Percentiles rank a stretch among this genome's conserved stretches.
Conservation (phyloP, 805 yeast genomes). For the Candida peoriensis region DNA sequence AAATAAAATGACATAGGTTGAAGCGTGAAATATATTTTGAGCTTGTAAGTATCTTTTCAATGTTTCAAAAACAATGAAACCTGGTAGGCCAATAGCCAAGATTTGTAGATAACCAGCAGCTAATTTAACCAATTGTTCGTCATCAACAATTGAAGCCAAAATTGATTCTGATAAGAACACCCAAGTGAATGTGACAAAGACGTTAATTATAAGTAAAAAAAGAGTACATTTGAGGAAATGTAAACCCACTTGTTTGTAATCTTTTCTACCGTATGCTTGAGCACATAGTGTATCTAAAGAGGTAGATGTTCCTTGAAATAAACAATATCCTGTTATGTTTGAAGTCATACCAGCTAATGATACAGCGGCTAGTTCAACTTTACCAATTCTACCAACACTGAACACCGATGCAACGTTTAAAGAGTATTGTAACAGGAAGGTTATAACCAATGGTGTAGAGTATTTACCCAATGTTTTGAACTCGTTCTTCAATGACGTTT, state of each 20-base stretch:
- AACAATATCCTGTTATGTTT: slow-evolving; percentile 68
- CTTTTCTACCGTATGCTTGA: slow-evolving; percentile 70
- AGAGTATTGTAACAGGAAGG: slow-evolving; percentile 67
- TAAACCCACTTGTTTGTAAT: slow-evolving; percentile 60
- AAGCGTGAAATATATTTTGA: slow-evolving; percentile 77
- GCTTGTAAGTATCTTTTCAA: slow-evolving; percentile 71
- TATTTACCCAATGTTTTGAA: slow-evolving; percentile 34
- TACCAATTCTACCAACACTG: slow-evolving; percentile 71
- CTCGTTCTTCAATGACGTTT: slow-evolving; percentile 34
- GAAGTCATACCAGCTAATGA: slow-evolving; percentile 75
- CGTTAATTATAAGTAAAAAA: slow-evolving; percentile 46
- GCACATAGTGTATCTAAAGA: slow-evolving; percentile 75
- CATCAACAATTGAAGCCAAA: slow-evolving; percentile 40
- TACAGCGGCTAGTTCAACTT: slow-evolving; percentile 68
- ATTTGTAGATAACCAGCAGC: slow-evolving; percentile 57
- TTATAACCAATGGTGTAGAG: slow-evolving; percentile 60
- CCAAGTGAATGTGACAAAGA: slow-evolving; percentile 62
- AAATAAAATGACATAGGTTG: slow-evolving; percentile 61
- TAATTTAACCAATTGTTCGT: slow-evolving; percentile 38
- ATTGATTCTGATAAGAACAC: slow-evolving; percentile 47
- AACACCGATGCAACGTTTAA: slow-evolving; percentile 73
- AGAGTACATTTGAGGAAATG: slow-evolving; percentile 64
- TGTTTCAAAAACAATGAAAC: slow-evolving; percentile 63
- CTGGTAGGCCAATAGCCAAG: slow-evolving; percentile 64
- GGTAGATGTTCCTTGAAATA: slow-evolving; percentile 75